phyloP scores from a whole-genome alignment of 2,329 filamentous ascomycete genomes.

The Pseudogymnoascus sp. region DNA sequence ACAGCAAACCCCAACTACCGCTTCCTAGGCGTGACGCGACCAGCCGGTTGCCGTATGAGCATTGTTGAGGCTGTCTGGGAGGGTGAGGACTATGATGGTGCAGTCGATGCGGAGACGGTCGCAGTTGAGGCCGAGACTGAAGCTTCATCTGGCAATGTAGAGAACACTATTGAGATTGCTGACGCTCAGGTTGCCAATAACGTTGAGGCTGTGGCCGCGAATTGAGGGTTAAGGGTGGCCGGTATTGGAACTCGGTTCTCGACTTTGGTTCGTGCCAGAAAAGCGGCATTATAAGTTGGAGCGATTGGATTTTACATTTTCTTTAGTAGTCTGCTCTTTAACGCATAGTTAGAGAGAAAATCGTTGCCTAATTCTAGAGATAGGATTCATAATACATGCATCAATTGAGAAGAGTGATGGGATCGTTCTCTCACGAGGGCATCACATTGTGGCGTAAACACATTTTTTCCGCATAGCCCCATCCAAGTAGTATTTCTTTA shows the following conservation, averaged over 20 bases:
- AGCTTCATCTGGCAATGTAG: neutral
- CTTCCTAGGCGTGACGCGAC: conserved; percentile 38
- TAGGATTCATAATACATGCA: neutral
- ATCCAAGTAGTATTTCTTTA: neutral
- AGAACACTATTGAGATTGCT: neutral
- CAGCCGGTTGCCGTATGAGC: conserved; percentile 39
- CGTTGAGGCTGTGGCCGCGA: neutral
- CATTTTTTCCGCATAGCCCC: too few species aligned
- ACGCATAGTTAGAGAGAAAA: neutral
- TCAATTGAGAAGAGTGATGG: neutral
- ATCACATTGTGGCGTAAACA: neutral
- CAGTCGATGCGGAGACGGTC: neutral
- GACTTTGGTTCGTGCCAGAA: neutral
- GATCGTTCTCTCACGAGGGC: neutral
- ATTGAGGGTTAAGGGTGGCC: neutral
- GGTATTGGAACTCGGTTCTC: neutral
- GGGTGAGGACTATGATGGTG: conserved; percentile 22
- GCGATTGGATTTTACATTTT: neutral
- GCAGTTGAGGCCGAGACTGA: neutral
- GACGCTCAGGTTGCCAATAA: neutral
- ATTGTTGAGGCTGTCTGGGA: conserved; percentile 43
- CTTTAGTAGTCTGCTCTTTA: neutral
- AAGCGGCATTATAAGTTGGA: neutral
- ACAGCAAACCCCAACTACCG: conserved; percentile 36
- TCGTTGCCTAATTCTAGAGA: neutral